Base-by-base conservation (phyloP, 768 basidiomycete species). In the Lactifluus subvellereus region DNA sequence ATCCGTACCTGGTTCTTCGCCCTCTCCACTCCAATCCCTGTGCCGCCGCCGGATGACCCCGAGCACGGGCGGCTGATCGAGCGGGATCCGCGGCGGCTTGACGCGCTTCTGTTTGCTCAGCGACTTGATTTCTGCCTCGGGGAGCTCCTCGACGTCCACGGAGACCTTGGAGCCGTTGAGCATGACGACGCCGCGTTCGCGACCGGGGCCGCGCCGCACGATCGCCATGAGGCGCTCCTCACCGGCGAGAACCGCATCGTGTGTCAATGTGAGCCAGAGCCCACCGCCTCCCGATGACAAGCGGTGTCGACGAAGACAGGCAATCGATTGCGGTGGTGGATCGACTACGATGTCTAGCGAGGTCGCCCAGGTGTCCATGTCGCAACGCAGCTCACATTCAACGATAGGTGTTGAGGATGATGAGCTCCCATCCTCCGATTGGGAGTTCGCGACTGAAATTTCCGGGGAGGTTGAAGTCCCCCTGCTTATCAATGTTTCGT, bases 311-410 rank as follows among this genome's bases (percentile, higher is more conserved):
- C 22, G 22, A 22, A 22, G 22, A 22, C 22, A 22, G 2, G 22
- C 22, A 40, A 96, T 85, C 6, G 82, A 79, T 62, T 88, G 86
- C 14, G 94, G 95, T 3, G 94, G 92, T 2, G 96, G 96, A 72
- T 98, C 95, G 54, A 97, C 83, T 30, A 96, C 88, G 54, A 96
- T 85, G 68, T 96, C 93, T 59, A 95, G 72, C 1, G 88, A 88
- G 0, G 80, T 75, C 2, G 84, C 85, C 94, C 94, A 98, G 0
- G 87, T 87, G 70, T 98, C 94, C 61, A 92, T 75, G 71, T 98
- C 94, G 73, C 94, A 97, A 52, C 94, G 82, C 50, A 98, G 79
- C 70, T 96, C 93, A 69, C 94, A 93, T 71, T 97, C 91, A 61
- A 95, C 84, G 43, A 82, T 76, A 20, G 84, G 83, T 18, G 78